Base-by-base conservation (phyloP, 192 early-diverging fungal genomes). In the Podila clonocystis region DNA sequence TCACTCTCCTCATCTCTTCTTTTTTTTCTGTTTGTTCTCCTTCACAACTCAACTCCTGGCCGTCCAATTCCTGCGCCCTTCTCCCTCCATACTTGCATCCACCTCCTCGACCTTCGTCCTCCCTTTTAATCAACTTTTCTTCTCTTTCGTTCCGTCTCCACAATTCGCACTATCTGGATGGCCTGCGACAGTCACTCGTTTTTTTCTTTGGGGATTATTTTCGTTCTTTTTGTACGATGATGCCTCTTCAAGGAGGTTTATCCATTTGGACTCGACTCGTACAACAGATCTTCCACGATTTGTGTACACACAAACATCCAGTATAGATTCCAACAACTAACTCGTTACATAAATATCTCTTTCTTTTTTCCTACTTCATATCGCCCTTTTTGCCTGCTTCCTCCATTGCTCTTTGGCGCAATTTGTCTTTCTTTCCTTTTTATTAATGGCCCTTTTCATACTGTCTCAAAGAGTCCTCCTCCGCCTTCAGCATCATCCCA, bases 51-150 rank as follows among this genome's bases (percentile, higher is more conserved):
- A 17, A 45, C 41, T 45, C 41, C 13, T 45, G 41, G 15, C 41
- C 41, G 41, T 15, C 41, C 41, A 45, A 41, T 45, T 45, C 41
- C 11, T 12, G 41, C 11, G 41, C 17, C 41, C 13, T 55, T 26
- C n/a, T 55, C 52, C 52, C 52, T 55, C 22, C 52, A 55, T 26
- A 5, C 24, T 22, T 55, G 20, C 52, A 22, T 55, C 20, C 24
- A 55, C 52, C 15, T 28, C 30, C 9, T 59, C 48, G 59, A 36
- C 33, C 29, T 28, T 38, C 50, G 30, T 26, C 48, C 64, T 15
- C 65, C 45, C 31, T 67, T 67, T 48, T 48, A 49, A 30, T 50
- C n/a, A 30, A 26, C 29, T 13, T 26, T 45, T 65, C 22, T 50
- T 41, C 48, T 65, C 24, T 20, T 52, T 65, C 15, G 13, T 45